Conservation (phyloP, 1,284 basidiomycete genomes). For the Termitomyces sp. region DNA sequence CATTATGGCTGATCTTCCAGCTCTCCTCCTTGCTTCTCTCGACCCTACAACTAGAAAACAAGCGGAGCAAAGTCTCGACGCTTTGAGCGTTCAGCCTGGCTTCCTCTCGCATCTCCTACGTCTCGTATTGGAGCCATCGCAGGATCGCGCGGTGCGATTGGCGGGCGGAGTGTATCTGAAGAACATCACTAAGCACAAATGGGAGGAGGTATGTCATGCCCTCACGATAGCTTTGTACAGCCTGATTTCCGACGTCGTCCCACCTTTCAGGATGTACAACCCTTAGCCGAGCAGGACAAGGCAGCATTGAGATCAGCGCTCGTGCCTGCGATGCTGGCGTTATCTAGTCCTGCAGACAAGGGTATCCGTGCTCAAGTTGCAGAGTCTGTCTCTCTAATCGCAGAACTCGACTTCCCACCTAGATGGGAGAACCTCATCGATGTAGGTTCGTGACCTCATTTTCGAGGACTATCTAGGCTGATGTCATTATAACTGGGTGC, state of each 20-base stretch:
- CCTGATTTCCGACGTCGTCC: slow-evolving; percentile 2
- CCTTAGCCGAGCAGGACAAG: slow-evolving; percentile 66
- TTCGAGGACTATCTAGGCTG: slow-evolving; percentile 1
- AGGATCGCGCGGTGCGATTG: slow-evolving; percentile 70
- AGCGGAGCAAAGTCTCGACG: slow-evolving; percentile 72
- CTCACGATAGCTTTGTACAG: slow-evolving; percentile 1
- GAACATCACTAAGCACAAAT: slow-evolving; percentile 79
- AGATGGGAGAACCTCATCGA: slow-evolving; percentile 84
- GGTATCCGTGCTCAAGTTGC: slow-evolving; percentile 77
- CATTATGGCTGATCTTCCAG: slow-evolving; percentile 60
- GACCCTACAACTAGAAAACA: slow-evolving; percentile 69
- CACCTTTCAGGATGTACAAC: slow-evolving; percentile 52
- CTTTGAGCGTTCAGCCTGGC: slow-evolving; percentile 67
- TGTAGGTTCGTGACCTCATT: slow-evolving; percentile 42
- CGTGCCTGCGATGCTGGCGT: slow-evolving; percentile 77
- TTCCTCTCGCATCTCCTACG: slow-evolving; percentile 72
- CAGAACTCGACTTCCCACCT: slow-evolving; percentile 81
- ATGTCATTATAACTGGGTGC: background rate
- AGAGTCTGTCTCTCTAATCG: slow-evolving; percentile 84
- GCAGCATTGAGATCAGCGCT: slow-evolving; percentile 60
- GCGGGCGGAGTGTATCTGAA: slow-evolving; percentile 87
- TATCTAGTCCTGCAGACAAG: slow-evolving; percentile 66
- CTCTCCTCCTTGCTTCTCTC: slow-evolving; percentile 69
- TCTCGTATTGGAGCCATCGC: slow-evolving; percentile 65
- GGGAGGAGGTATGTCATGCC: slow-evolving; percentile 69